Base-by-base conservation (phyloP, 208 protist genomes). In the Trypanosoma lewisi region DNA sequence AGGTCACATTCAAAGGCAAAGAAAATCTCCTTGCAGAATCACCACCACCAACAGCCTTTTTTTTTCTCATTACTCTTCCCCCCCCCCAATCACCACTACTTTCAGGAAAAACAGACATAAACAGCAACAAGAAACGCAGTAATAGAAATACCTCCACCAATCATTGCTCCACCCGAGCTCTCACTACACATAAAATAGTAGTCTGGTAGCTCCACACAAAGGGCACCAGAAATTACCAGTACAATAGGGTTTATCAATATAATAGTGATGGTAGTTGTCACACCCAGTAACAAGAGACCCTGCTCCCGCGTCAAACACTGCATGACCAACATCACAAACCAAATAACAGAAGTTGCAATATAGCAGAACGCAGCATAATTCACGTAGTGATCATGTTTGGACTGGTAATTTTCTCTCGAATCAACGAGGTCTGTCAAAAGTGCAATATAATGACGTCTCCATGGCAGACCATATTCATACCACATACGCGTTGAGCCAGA, bases 221-320 rank as follows among this genome's bases (percentile, higher is more conserved):
- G 68, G 0, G 77, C 54, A 27, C 89, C 89, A 14, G 77, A 58
- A 19, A 92, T 4, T 28, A 91, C 67, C 54, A 95, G 65, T 16
- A 82, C 73, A 28, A 95, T 39, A 3, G 89, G 89, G 62, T 95
- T 95, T 34, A 92, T 73, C 21, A 80, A 48, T 30, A 83, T 27
- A 17, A 95, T 41, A 39, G 80, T 62, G 17, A 78, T 59, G 4
- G 79, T 74, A 19, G 89, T 90, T 8, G 81, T 80, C 3, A 81
- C 65, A 2, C 89, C 89, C 1, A 95, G 64, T 11, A 95, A 59
- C n/a, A 54, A 59, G 31, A 80, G 69, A 17, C 81, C 68, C 0
- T 78, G 57, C 0, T 77, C 51, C 67, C 72, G 74, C 51, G 88
- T 77, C 8, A 89, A 54, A 59, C 80, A 82, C 71, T 91, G 85